These are phyloP conservation scores for Salvia splendens DNA, from an alignment of 257 asterid species.

Conservation along the genomic window DNA sequence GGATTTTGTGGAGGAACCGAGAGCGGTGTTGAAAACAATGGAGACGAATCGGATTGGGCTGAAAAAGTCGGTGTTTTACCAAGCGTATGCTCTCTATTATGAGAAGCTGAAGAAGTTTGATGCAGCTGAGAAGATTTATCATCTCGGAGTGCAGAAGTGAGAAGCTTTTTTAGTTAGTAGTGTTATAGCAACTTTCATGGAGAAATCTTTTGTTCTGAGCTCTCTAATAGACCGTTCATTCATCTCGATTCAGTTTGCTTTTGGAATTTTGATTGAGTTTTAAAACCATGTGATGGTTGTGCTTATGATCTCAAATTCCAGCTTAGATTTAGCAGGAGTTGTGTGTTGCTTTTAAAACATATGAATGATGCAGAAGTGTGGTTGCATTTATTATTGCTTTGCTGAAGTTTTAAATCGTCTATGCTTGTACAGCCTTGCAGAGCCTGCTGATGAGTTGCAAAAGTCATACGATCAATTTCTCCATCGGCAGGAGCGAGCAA, in stretches of 20 bases:
- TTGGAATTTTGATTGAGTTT: slow-evolving; percentile 5
- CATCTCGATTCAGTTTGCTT: slow-evolving; percentile 17
- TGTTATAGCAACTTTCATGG: slow-evolving; percentile 4
- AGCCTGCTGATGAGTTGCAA: slow-evolving; percentile 84
- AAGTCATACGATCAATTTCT: slow-evolving; percentile 85
- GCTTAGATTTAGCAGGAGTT: background rate
- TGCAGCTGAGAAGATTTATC: slow-evolving; percentile 81
- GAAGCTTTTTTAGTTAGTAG: slow-evolving; percentile 22
- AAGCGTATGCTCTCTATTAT: slow-evolving; percentile 85
- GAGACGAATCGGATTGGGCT: slow-evolving; percentile 69
- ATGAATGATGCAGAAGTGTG: slow-evolving; percentile 16
- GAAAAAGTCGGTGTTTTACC: slow-evolving; percentile 77
- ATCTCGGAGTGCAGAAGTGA: slow-evolving; percentile 83
- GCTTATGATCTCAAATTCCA: slow-evolving; percentile 7
- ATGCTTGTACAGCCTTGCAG: slow-evolving; percentile 70
- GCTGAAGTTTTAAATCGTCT: slow-evolving; percentile 13
- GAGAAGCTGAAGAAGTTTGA: slow-evolving; percentile 88
- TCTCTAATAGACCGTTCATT: background rate
- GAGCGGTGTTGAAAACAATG: slow-evolving; percentile 65
- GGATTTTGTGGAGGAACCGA: slow-evolving; percentile 92
- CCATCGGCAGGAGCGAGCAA: slow-evolving; percentile 57
- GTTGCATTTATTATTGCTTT: slow-evolving; percentile 17
- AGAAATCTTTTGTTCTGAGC: slow-evolving; percentile 6
- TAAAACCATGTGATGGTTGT: background rate
- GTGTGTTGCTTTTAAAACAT: background rate